Evolutionary conservation across 2,329 filamentous ascomycete genomes (phyloP), one percentile per base, ranked within the genome.

Genomic region (Fusarium circinatum): DNA sequence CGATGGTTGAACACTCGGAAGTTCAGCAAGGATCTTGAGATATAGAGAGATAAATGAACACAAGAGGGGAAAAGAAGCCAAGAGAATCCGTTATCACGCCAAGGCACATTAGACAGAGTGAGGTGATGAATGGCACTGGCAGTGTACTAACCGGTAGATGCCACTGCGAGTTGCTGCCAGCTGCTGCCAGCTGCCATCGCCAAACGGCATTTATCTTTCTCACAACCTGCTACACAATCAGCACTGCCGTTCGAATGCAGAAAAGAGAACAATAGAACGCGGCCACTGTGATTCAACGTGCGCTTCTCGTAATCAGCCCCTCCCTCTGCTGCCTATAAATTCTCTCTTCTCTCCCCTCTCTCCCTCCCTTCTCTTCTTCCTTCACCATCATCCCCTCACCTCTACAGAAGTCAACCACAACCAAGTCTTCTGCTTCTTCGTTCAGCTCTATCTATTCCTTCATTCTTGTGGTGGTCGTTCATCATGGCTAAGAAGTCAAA

Each of bases 251-350:
- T 30, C 18, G 8, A 41, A 26, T 11, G 5, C 15, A 20, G 24
- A 41, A 49, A n/a, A 24, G 14, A 54, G 28, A 34, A 57, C 15
- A 58, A 47, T 32, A 45, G 39, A 26, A 13, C 8, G 7, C 26
- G 15, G 47, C 20, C 57, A 20, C 14, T 42, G 38, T 59, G 48
- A 51, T 39, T 58, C 51, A 54, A 2, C 0, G 38, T 42, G 30
- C 24, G 32, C 17, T 20, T 26, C 38, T 36, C n/a, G 36, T 24
- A 36, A 49, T 32, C 68, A 52, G 18, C 15, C 47, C 49, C 32
- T 24, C 22, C 15, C 15, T 41, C n/a, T 8, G 42, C 28, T 9
- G 63, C 70, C 59, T 65, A 71, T 72, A 71, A 68, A 64, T 44
- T 32, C 49, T 20, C 68, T 47, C 41, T 20, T 41, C 48, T 11